These are phyloP conservation scores for Paecilomyces variotii DNA, from an alignment of 2,329 filamentous ascomycete genomes.

Conservation along the genomic window DNA sequence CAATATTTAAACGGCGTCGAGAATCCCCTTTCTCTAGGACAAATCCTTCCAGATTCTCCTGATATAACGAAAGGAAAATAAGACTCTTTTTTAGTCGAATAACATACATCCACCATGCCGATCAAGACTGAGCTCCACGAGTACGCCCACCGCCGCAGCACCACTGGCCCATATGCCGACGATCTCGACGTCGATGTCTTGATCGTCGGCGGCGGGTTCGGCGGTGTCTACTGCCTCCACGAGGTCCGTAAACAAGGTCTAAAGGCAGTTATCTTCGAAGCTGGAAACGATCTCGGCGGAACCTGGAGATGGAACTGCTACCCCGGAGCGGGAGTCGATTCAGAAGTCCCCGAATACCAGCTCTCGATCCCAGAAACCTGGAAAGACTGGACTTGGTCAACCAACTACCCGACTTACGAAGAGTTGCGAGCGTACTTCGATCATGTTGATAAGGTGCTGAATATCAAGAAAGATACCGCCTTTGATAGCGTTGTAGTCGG, in stretches of 20 bases:
- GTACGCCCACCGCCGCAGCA: constrained; percentile 6
- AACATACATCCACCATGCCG: not conserved
- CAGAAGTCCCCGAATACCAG: constrained; percentile 46
- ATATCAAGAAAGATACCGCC: constrained; percentile 36
- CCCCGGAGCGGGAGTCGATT: constrained; percentile 46
- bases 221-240: constrained; percentile 44
- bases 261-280: constrained; percentile 43
- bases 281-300: constrained; percentile 43
- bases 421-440: constrained; percentile 42
- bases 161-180: constrained; percentile 11
- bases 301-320: constrained; percentile 50
- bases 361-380: constrained; percentile 44
- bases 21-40: not conserved
- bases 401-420: constrained; percentile 18
- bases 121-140: not conserved
- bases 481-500: constrained; percentile 38
- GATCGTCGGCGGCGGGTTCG: constrained; percentile 3
- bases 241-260: constrained; percentile 43
- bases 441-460: constrained; percentile 37
- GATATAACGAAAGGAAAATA: not conserved
- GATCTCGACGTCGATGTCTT: constrained; percentile 19
- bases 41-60: not conserved
- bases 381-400: constrained; percentile 38
- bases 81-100: too few species aligned
- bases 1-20: not conserved